Evolutionary conservation across 495 filamentous ascomycete genomes (phyloP).

Genomic region (Aspergillus affinis): DNA sequence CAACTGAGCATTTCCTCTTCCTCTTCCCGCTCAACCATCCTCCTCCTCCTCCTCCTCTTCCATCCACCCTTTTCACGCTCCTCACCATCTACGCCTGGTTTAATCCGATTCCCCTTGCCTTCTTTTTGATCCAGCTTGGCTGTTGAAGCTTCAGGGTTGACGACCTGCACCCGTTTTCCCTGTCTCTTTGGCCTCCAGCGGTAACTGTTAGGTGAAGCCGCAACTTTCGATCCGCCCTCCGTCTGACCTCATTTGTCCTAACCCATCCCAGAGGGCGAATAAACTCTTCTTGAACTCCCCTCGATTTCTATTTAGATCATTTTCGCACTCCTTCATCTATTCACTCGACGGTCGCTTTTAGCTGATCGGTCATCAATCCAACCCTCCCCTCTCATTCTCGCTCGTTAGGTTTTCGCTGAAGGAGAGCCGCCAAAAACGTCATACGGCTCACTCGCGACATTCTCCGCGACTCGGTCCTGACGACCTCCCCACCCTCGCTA

Average conservation of each 20-base stretch:
- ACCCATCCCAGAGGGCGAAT: not conserved
- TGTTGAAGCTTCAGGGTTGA: constrained; percentile 32
- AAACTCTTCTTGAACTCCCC: not conserved
- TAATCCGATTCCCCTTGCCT: constrained; percentile 8
- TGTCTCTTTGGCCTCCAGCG: constrained; percentile 28
- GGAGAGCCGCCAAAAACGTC: constrained; percentile 44
- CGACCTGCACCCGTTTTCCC: constrained; percentile 54
- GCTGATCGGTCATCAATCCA: constrained; percentile 5
- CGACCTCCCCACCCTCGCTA: constrained; percentile 33
- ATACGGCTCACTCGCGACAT: constrained; percentile 42
- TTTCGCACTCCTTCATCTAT: not conserved
- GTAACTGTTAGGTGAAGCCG: constrained; percentile 16
- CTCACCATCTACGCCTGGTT: not conserved
- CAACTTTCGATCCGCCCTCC: constrained; percentile 21
- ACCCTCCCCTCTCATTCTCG: not conserved
- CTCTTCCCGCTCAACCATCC: constrained; percentile 23
- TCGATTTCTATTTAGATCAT: not conserved
- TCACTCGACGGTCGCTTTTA: not conserved
- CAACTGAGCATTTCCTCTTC: too few relatives aligned
- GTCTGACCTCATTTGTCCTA: constrained; percentile 6
- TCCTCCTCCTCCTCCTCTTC: constrained; percentile 19
- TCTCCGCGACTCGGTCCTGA: constrained; percentile 37
- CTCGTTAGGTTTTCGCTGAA: constrained; percentile 31
- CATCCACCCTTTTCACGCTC: constrained; percentile 10
- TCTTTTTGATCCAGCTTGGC: constrained; percentile 7